These are phyloP conservation scores for Firmiana major DNA, from an alignment of 345 rosid species.

Conservation along the genomic window DNA sequence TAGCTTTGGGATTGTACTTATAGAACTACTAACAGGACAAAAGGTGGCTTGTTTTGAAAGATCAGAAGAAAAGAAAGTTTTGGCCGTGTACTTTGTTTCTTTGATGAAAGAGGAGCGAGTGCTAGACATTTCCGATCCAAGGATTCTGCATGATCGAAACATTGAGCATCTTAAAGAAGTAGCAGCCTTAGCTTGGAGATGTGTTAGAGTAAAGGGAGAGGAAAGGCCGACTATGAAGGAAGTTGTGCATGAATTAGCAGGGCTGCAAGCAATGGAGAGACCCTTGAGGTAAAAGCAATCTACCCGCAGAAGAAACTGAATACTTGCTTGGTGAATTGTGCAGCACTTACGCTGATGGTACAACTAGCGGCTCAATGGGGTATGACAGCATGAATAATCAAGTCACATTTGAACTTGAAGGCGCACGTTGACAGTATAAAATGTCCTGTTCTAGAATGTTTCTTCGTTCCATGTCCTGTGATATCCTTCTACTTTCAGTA, in stretches of 20 bases:
- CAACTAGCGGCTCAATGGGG: background rate
- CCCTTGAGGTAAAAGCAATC: background rate
- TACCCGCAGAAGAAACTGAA: background rate
- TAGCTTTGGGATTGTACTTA: slow-evolving; percentile 39
- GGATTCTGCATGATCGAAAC: background rate
- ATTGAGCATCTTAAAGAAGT: background rate
- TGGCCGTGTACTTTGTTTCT: background rate
- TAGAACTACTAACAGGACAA: background rate
- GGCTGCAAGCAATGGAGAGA: background rate
- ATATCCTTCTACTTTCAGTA: too few relatives aligned
- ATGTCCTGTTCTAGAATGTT: too few relatives aligned
- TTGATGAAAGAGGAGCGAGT: background rate
- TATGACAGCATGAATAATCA: background rate
- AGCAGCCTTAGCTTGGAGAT: background rate
- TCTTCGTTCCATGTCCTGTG: too few relatives aligned
- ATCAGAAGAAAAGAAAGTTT: background rate
- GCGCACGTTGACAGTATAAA: background rate
- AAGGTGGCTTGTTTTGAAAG: background rate
- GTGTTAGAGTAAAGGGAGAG: background rate
- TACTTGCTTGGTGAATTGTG: background rate
- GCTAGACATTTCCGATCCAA: background rate
- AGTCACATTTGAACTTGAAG: background rate
- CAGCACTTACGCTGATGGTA: background rate
- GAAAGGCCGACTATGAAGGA: slow-evolving; percentile 6
- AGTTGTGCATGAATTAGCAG: background rate